Evolutionary conservation across 2,329 filamentous ascomycete species (phyloP).

Genomic region (Botryotinia narcissicola): DNA sequence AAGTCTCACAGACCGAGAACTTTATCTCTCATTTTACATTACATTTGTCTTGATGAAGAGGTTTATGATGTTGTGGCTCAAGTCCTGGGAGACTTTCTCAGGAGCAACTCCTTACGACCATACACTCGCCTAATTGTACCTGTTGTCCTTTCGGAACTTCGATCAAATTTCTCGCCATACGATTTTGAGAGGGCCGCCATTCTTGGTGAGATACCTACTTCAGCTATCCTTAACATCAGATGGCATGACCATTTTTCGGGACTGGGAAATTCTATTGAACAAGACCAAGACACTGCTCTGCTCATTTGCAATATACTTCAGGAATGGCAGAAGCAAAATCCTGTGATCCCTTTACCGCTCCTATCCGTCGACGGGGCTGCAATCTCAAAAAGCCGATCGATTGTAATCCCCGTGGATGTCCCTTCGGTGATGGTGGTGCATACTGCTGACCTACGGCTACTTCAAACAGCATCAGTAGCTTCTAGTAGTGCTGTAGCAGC

Average conservation of each 20-base stretch:
- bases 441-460: constrained; percentile 66
- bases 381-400: constrained; percentile 54
- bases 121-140: constrained; percentile 50
- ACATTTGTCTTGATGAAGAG: constrained; percentile 74
- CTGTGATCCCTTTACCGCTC: constrained; percentile 30
- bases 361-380: constrained; percentile 30
- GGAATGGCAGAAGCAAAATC: constrained; percentile 31
- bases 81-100: constrained; percentile 45
- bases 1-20: constrained; percentile 38
- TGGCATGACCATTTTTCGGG: constrained; percentile 53
- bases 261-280: constrained; percentile 42
- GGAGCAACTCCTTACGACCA: constrained; percentile 43
- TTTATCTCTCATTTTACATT: constrained; percentile 69
- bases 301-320: constrained; percentile 32
- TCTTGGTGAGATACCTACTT: constrained; percentile 51
- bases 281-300: constrained; percentile 32
- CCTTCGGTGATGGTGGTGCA: constrained; percentile 80
- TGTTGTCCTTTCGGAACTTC: constrained; percentile 46
- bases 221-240: constrained; percentile 45
- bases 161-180: constrained; percentile 45
- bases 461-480: constrained; percentile 39
- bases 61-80: constrained; percentile 52
- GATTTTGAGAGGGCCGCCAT: constrained; percentile 58
- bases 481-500: constrained; percentile 45
- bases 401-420: constrained; percentile 87